phyloP scores from a whole-genome alignment of 2,329 filamentous ascomycete genomes.

The Alternaria viburni region DNA sequence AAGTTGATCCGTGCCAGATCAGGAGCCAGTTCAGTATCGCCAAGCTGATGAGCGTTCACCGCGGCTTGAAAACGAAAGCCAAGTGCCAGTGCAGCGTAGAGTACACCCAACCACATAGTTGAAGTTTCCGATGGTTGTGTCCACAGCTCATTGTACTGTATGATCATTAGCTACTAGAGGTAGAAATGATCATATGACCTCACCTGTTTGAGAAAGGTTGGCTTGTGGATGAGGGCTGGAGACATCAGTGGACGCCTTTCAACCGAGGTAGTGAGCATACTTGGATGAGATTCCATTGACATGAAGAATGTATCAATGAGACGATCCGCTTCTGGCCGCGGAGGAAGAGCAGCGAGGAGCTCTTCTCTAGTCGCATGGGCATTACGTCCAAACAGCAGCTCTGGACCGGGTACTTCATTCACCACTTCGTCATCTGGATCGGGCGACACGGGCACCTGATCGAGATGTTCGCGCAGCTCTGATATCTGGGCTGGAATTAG shows the following conservation, averaged over 20 bases:
- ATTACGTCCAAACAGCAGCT: constrained; percentile 39
- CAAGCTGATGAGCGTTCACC: constrained; percentile 12
- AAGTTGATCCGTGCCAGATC: constrained; percentile 32
- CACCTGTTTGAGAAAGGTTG: constrained; percentile 37
- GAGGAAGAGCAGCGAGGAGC: constrained; percentile 36
- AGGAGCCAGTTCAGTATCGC: neutral
- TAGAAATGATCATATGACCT: neutral
- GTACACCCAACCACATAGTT: constrained; percentile 53
- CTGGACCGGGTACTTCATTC: constrained; percentile 29
- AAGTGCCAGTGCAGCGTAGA: constrained; percentile 51
- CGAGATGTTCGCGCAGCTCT: constrained; percentile 41
- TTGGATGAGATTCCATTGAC: constrained; percentile 35
- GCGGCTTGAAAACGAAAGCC: constrained; percentile 34
- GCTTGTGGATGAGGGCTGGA: constrained; percentile 36
- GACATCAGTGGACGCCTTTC: constrained; percentile 1
- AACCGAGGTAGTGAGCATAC: constrained; percentile 15
- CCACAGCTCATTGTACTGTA: constrained; percentile 55
- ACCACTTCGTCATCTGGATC: constrained; percentile 17
- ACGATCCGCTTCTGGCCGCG: constrained; percentile 31
- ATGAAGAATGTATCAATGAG: constrained; percentile 34
- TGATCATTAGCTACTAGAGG: constrained; percentile 4
- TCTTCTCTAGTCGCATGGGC: constrained; percentile 37
- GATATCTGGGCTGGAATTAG: constrained; percentile 29
- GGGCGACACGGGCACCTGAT: constrained; percentile 35
- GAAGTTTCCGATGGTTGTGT: constrained; percentile 44